Conservation (phyloP, 78 protist species). For the Bodo saltans region DNA sequence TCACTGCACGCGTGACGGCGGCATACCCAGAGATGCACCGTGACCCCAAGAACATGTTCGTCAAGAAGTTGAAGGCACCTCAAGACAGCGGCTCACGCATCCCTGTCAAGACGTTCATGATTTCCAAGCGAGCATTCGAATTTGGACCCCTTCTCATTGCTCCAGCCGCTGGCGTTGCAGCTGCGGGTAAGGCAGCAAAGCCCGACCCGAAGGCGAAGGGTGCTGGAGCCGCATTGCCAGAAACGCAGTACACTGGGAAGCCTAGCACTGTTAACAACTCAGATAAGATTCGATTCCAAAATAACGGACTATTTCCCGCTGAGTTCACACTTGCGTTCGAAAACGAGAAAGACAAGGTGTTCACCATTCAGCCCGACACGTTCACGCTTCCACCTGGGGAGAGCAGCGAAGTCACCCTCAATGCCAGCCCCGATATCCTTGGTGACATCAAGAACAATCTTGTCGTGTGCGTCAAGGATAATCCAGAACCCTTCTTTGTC, state of each 20-base stretch:
- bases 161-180: background rate
- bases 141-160: constrained; percentile 61
- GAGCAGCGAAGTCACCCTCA: constrained; percentile 33
- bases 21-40: constrained; percentile 42
- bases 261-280: background rate
- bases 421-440: constrained; percentile 36
- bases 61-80: constrained; percentile 10
- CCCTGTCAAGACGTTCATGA: constrained; percentile 13
- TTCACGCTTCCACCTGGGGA: constrained; percentile 38
- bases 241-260: background rate
- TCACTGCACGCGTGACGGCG: background rate
- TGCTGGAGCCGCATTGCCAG: background rate
- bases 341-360: background rate
- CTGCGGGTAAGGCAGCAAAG: background rate
- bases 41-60: constrained; percentile 38
- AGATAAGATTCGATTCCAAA: constrained; percentile 18
- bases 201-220: background rate
- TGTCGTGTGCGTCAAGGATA: constrained; percentile 38
- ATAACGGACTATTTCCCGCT: constrained; percentile 40
- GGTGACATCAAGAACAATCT: constrained; percentile 31
- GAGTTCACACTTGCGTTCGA: constrained; percentile 28
- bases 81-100: background rate
- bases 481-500: constrained; percentile 52
- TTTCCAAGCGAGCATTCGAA: constrained; percentile 15
- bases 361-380: constrained; percentile 2